Conservation (phyloP, 1,139 yeast genomes). For the Lodderomyces oxycetoniae region DNA sequence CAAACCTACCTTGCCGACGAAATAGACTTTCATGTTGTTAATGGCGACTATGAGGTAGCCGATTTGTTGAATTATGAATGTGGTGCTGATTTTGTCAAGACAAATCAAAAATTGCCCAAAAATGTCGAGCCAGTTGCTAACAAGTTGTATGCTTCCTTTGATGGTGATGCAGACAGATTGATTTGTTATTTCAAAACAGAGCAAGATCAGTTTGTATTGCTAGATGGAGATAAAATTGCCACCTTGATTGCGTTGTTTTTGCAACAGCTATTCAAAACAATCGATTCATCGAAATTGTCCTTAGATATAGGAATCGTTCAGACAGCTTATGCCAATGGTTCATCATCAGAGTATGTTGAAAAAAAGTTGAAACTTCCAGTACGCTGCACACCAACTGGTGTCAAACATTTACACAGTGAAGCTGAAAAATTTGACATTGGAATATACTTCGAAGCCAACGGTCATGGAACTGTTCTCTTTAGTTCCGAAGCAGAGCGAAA, state of each 20-base stretch:
- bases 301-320: conserved; percentile 81
- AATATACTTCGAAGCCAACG: conserved; percentile 95
- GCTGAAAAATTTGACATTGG: conserved; percentile 86
- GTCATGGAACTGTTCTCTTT: conserved; percentile 96
- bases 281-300: conserved; percentile 34
- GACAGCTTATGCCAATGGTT: conserved; percentile 97
- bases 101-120: conserved; percentile 73
- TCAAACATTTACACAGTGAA: conserved; percentile 88
- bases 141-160: conserved; percentile 75
- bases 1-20: conserved; percentile 37
- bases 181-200: conserved; percentile 69
- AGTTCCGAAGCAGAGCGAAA: conserved; percentile 49
- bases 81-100: conserved; percentile 95
- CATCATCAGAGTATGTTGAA: conserved; percentile 70
- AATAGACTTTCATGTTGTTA: conserved; percentile 49
- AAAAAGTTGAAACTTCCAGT: conserved; percentile 69
- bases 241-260: conserved; percentile 74
- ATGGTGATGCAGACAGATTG: conserved; percentile 96
- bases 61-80: conserved; percentile 65
- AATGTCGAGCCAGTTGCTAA: conserved; percentile 45
- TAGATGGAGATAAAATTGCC: conserved; percentile 95
- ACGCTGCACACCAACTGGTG: conserved; percentile 91
- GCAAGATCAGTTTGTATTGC: conserved; percentile 50
- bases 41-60: conserved; percentile 55
- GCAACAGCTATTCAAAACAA: conserved; percentile 41